Evolutionary conservation across 2,329 filamentous ascomycete genomes (phyloP).

Genomic region (Trichophyton benhamiae): DNA sequence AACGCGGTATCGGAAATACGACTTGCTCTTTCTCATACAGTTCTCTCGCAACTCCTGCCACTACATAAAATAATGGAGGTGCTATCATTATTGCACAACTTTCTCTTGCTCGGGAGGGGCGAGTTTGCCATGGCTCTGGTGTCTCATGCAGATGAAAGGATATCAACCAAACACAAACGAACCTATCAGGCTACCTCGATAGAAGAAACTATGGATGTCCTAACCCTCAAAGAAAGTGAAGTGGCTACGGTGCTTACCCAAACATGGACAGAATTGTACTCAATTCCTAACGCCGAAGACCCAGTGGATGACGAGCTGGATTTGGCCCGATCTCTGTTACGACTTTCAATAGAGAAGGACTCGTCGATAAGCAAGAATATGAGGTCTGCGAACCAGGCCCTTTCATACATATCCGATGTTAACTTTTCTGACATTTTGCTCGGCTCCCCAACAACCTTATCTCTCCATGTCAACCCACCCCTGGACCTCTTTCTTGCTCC

Average conservation of each 20-base stretch:
- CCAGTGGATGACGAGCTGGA: slow-evolving; percentile 62
- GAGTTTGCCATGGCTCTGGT: slow-evolving; percentile 86
- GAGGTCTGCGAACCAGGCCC: slow-evolving; percentile 15
- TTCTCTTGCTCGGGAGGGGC: slow-evolving; percentile 74
- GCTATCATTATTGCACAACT: slow-evolving; percentile 66
- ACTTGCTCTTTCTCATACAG: slow-evolving; percentile 68
- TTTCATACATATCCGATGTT: slow-evolving; percentile 31
- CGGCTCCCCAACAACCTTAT: slow-evolving; percentile 59
- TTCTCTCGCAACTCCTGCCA: slow-evolving; percentile 70
- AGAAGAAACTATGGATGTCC: slow-evolving; percentile 43
- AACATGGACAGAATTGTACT: slow-evolving; percentile 69
- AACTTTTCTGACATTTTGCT: slow-evolving; percentile 70
- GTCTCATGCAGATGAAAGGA: slow-evolving; percentile 67
- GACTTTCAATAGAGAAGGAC: slow-evolving; percentile 42
- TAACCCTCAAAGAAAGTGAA: slow-evolving; percentile 76
- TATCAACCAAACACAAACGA: slow-evolving; percentile 59
- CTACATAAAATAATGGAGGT: slow-evolving; percentile 63
- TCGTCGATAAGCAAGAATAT: slow-evolving; percentile 13
- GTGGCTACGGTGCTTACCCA: slow-evolving; percentile 62
- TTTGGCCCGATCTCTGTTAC: slow-evolving; percentile 63
- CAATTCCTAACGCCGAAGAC: slow-evolving; percentile 67
- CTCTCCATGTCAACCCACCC: slow-evolving; percentile 63
- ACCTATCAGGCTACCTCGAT: slow-evolving; percentile 20
- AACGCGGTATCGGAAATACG: slow-evolving; percentile 64
- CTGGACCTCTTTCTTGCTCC: slow-evolving; percentile 75